These are phyloP conservation scores for Hirsutella minnesotensis DNA, from an alignment of 2,329 filamentous ascomycete species.

Conservation along the genomic window DNA sequence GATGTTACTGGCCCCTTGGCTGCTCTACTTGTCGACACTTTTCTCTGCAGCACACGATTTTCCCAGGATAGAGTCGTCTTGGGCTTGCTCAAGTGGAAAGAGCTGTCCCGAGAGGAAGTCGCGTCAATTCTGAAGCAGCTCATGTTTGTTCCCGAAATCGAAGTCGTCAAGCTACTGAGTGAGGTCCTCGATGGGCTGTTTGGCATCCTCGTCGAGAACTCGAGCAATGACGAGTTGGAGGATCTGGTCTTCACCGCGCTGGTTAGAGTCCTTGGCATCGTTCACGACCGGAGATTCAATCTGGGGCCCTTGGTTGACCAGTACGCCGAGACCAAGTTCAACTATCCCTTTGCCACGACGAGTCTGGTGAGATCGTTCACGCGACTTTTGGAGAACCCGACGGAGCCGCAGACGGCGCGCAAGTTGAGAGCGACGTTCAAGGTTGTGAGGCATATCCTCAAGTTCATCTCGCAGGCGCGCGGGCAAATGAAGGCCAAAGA, in stretches of 20 bases:
- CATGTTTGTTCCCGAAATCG: constrained; percentile 90
- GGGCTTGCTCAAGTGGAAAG: constrained; percentile 77
- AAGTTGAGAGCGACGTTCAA: constrained; percentile 88
- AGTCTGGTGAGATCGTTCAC: constrained; percentile 82
- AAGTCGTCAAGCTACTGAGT: constrained; percentile 86
- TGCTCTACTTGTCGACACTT: constrained; percentile 67
- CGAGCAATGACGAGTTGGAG: constrained; percentile 85
- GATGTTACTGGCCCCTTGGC: constrained; percentile 74
- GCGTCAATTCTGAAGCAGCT: constrained; percentile 67
- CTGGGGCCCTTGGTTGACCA: constrained; percentile 81
- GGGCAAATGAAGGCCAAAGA: constrained; percentile 83
- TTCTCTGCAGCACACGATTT: constrained; percentile 86
- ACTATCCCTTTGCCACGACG: constrained; percentile 84
- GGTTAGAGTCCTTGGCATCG: constrained; percentile 82
- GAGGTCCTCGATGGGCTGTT: constrained; percentile 89
- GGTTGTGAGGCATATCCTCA: constrained; percentile 83
- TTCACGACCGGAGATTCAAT: constrained; percentile 89
- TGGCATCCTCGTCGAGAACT: constrained; percentile 78
- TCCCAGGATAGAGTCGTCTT: constrained; percentile 85
- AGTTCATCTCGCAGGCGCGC: constrained; percentile 85
- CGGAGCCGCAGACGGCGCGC: constrained; percentile 71
- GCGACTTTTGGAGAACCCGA: constrained; percentile 68
- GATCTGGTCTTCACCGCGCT: constrained; percentile 85
- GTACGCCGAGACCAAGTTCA: constrained; percentile 80
- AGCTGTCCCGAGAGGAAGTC: constrained; percentile 59